Evolutionary conservation across 2,329 filamentous ascomycete genomes (phyloP), one percentile per base, ranked within the genome.

Genomic region (Arthrobotrys sphaeroides): DNA sequence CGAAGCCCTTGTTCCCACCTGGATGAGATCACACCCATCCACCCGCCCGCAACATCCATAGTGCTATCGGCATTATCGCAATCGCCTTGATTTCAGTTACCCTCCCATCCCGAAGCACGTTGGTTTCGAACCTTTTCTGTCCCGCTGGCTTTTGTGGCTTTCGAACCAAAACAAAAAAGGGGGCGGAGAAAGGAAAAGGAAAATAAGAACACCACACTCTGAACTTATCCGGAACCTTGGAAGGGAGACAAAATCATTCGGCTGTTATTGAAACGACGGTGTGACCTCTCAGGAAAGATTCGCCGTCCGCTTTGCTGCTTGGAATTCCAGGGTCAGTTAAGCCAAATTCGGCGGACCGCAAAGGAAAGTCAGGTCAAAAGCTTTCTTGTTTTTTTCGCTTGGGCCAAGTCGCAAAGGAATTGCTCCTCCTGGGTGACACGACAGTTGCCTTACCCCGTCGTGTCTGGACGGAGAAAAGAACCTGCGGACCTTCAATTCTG

Each of bases 211-310:
- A 67, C 61, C 20, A 40, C 42, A 40, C 22, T 57, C 57, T 67
- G 60, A 64, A 67, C 70, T 74, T 74, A 74, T 62, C 70, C 70
- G 70, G 70, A 68, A 74, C 33, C 53, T 22, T 5, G 5, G 10
- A 33, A 33, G 28, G 36, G 36, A 13, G 40, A 18, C 9, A 31
- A 59, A 59, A 53, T 24, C 9, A 31, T 26, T 62, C 42, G 62
- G 36, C 40, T 55, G 45, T 55, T 53, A 18, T 67, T 42, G 36
- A 51, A 66, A 61, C 42, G 36, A 28, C 57, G 47, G 57, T 20
- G 55, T 65, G 47, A 62, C 53, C 40, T 20, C 40, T 38, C 28
- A 55, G 49, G 47, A 33, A 36, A 49, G 43, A 36, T 43, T 33
- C 59, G 9, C 42, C 16, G 40, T 49, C 47, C 20, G 47, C 59